Conservation (phyloP, 768 basidiomycete species). For the Psilocybe sp. region DNA sequence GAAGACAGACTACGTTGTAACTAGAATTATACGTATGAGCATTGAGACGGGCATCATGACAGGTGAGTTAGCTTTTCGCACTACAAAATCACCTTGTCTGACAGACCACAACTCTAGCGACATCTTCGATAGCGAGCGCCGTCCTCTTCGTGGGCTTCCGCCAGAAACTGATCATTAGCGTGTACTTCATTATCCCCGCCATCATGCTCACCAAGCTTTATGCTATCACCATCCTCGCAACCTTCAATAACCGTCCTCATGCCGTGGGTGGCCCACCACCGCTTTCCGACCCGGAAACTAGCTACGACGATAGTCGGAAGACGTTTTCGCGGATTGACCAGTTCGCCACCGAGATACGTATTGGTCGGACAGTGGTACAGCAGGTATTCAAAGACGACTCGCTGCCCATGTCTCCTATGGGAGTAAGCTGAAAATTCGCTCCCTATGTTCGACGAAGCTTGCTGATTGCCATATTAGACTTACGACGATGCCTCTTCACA, state of each 20-base stretch:
- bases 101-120: conserved; percentile 16
- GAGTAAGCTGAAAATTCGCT: conserved; percentile 7
- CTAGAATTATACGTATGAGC: conserved; percentile 28
- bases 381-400: conserved; percentile 22
- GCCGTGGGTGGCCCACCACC: conserved; percentile 21
- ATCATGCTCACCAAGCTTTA: conserved; percentile 34
- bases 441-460: not conserved
- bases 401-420: conserved; percentile 14
- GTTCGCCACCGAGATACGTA: conserved; percentile 16
- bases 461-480: not conserved
- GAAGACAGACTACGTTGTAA: conserved; percentile 22
- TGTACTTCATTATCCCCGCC: conserved; percentile 30
- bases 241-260: conserved; percentile 29
- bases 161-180: conserved; percentile 19
- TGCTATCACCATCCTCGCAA: conserved; percentile 29
- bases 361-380: conserved; percentile 22
- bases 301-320: conserved; percentile 14
- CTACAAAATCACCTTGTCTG: not conserved
- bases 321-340: conserved; percentile 11
- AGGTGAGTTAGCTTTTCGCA: conserved; percentile 13
- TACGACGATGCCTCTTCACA: not conserved
- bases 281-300: conserved; percentile 16
- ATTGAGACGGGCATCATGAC: conserved; percentile 34
- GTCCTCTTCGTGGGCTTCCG: conserved; percentile 26
- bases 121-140: conserved; percentile 25